Evolutionary conservation across 2,329 filamentous ascomycete species (phyloP).

Genomic region (Trichoderma oligosporum): DNA sequence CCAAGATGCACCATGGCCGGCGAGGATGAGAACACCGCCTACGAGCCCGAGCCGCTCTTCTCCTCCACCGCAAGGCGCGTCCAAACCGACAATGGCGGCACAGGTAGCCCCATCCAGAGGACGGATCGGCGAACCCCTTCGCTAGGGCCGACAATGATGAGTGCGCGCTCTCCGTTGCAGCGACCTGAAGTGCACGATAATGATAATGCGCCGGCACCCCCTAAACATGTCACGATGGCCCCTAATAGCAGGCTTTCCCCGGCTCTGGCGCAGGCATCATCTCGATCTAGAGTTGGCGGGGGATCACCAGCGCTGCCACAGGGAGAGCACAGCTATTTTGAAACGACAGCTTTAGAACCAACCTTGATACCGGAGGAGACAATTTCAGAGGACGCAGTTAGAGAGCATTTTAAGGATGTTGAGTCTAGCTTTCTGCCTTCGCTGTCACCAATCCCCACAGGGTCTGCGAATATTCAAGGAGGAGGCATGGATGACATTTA

Average conservation of each 20-base stretch:
- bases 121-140: neutral
- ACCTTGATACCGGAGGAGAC: slow-evolving; percentile 42
- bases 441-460: slow-evolving; percentile 52
- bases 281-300: neutral
- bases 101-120: neutral
- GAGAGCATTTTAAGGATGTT: slow-evolving; percentile 57
- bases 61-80: slow-evolving; percentile 14
- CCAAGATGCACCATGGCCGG: slow-evolving; percentile 21
- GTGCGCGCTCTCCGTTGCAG: slow-evolving; percentile 3
- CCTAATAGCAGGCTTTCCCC: slow-evolving; percentile 12
- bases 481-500: slow-evolving; percentile 56
- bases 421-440: slow-evolving; percentile 63
- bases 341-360: slow-evolving; percentile 37
- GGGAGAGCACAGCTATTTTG: slow-evolving; percentile 42
- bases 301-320: slow-evolving; percentile 1
- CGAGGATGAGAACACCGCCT: slow-evolving; percentile 19
- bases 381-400: slow-evolving; percentile 50
- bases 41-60: slow-evolving; percentile 12
- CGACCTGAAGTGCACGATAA: slow-evolving; percentile 5
- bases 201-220: slow-evolving; percentile 11
- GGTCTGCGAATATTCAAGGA: slow-evolving; percentile 35
- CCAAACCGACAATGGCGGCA: slow-evolving; percentile 2
- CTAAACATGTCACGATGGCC: neutral
- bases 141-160: neutral
- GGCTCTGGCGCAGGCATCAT: neutral